A percentile compares a stretch with the other conserved stretches of the same genome.
phyloP scores from a whole-genome alignment of 2,329 filamentous ascomycete genomes.

The Fusarium sororula region DNA sequence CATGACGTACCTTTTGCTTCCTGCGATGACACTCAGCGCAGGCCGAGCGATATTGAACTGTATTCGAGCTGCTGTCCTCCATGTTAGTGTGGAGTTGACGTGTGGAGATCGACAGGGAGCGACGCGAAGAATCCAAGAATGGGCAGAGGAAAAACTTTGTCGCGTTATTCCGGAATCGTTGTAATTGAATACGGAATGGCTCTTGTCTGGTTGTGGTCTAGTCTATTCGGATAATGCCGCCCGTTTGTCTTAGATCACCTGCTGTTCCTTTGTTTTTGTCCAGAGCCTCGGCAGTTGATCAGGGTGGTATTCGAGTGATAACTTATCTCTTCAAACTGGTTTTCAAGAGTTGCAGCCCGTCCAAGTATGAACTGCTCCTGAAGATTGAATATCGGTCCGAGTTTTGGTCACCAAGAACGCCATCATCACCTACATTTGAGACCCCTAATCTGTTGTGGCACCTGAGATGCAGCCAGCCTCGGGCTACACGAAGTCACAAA shows the following conservation, averaged over 20 bases:
- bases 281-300: not conserved
- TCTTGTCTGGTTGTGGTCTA: conserved; percentile 1
- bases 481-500: not conserved
- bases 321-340: too few relatives aligned
- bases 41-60: conserved; percentile 49
- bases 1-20: conserved; percentile 49
- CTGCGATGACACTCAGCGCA: conserved; percentile 56
- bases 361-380: not conserved
- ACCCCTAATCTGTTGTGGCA: not conserved
- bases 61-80: conserved; percentile 54
- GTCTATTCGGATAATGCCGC: not conserved
- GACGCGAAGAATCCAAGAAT: conserved; percentile 25
- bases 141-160: conserved; percentile 34
- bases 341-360: not conserved
- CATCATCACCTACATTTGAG: not conserved
- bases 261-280: not conserved
- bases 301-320: not conserved
- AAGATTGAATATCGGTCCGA: not conserved
- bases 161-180: conserved; percentile 11
- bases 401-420: not conserved
- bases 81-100: conserved; percentile 38
- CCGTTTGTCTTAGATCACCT: not conserved
- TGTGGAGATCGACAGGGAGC: conserved; percentile 36
- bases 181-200: not conserved
- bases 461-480: not conserved